These are phyloP conservation scores for Ustilago xerochloae DNA, from an alignment of 1,284 basidiomycete genomes.

Conservation along the genomic window DNA sequence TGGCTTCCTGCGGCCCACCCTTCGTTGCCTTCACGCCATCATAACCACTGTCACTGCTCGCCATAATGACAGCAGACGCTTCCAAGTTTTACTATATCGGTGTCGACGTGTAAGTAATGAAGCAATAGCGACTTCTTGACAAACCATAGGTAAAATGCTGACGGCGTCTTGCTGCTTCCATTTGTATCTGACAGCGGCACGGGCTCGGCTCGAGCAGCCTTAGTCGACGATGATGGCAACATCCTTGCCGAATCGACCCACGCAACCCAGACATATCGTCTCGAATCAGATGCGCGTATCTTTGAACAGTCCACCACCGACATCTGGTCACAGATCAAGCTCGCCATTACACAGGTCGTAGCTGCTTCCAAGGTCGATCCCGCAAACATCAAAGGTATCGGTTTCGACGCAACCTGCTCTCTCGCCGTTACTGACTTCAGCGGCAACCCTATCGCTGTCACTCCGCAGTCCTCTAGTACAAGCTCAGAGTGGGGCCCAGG, in stretches of 20 bases:
- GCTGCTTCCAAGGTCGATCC: conserved; percentile 75
- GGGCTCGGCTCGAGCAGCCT: conserved; percentile 88
- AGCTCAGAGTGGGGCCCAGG: conserved; percentile 27
- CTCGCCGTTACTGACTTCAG: conserved; percentile 81
- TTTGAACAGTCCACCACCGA: conserved; percentile 83
- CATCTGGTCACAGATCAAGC: conserved; percentile 83
- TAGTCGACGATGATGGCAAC: conserved; percentile 80
- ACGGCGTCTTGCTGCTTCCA: not conserved
- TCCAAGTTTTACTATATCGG: conserved; percentile 71
- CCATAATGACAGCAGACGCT: conserved; percentile 17
- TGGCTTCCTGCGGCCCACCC: not conserved
- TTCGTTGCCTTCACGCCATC: not conserved
- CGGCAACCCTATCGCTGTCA: conserved; percentile 83
- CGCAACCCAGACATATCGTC: conserved; percentile 85
- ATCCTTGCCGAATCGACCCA: conserved; percentile 82
- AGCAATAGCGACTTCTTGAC: not conserved
- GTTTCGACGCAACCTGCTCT: conserved; percentile 97
- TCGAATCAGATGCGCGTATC: conserved; percentile 85
- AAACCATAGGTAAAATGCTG: not conserved
- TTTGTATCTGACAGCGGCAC: conserved; percentile 74
- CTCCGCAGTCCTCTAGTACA: conserved; percentile 73
- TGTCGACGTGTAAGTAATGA: conserved; percentile 72
- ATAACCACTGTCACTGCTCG: not conserved
- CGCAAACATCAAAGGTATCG: conserved; percentile 82
- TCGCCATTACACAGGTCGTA: conserved; percentile 79